phyloP scores from a whole-genome alignment of 495 filamentous ascomycete species.

The Trichoderma gamsii region DNA sequence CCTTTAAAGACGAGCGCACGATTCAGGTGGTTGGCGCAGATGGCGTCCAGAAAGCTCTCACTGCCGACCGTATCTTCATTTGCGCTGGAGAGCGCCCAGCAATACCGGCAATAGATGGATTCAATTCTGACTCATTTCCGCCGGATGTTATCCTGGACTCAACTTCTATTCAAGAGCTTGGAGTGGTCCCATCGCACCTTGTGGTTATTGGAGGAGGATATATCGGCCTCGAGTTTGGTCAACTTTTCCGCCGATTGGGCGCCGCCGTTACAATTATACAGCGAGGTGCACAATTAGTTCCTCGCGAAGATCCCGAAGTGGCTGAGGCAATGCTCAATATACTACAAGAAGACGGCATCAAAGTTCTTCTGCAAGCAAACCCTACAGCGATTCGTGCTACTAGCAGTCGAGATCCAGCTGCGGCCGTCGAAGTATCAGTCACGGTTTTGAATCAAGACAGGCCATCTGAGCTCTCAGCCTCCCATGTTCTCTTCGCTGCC shows the following conservation, averaged over 20 bases:
- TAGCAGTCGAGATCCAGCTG: conserved; percentile 9
- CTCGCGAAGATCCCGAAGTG: conserved; percentile 39
- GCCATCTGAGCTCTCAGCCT: neutral
- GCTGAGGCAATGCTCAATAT: conserved; percentile 31
- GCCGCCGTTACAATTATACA: conserved; percentile 42
- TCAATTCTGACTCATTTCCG: conserved; percentile 26
- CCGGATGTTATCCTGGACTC: conserved; percentile 37
- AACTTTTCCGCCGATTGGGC: conserved; percentile 43
- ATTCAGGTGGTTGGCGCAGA: conserved; percentile 28
- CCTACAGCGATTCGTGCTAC: conserved; percentile 19
- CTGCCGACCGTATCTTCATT: conserved; percentile 40
- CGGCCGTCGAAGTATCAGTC: conserved; percentile 13
- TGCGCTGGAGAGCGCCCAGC: conserved; percentile 42
- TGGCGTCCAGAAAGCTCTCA: conserved; percentile 24
- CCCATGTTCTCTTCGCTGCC: conserved; percentile 43
- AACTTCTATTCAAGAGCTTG: conserved; percentile 41
- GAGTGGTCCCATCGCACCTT: conserved; percentile 40
- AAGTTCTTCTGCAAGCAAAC: conserved; percentile 29
- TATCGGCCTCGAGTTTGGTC: conserved; percentile 48
- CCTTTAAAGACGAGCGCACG: conserved; percentile 30
- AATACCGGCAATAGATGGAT: conserved; percentile 27
- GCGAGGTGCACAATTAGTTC: conserved; percentile 34
- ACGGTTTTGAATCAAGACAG: conserved; percentile 17
- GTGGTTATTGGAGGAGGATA: conserved; percentile 46
- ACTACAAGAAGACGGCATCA: conserved; percentile 36